Conservation (phyloP, 2,329 filamentous ascomycete species). For the Colletotrichum limetticola region DNA sequence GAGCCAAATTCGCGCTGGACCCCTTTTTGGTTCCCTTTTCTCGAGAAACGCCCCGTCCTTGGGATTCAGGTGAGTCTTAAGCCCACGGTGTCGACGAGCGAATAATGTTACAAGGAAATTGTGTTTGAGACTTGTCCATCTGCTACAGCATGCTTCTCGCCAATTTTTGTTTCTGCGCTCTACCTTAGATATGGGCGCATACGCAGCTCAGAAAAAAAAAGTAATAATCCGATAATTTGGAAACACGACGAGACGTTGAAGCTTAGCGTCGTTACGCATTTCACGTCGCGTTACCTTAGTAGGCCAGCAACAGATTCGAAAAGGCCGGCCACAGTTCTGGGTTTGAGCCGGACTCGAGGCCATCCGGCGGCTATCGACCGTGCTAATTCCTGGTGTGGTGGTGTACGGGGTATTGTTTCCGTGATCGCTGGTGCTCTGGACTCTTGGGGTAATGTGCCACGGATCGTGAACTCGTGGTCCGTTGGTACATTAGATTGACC, state of each 20-base stretch:
- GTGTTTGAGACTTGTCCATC: too few relatives aligned
- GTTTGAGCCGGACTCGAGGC: neutral
- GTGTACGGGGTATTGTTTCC: neutral
- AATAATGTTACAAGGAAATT: too few relatives aligned
- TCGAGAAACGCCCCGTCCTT: neutral
- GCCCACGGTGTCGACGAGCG: too few relatives aligned
- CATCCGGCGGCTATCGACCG: neutral
- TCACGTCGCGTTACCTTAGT: too few relatives aligned
- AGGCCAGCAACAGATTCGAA: neutral
- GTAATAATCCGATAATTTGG: neutral
- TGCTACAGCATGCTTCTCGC: too few relatives aligned
- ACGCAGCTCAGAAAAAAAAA: neutral
- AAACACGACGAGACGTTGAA: constrained; percentile 4
- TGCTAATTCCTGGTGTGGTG: neutral
- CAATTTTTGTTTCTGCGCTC: neutral
- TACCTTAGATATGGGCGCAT: neutral
- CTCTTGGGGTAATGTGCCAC: too few relatives aligned
- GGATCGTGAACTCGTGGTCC: too few relatives aligned
- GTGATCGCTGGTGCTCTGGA: too few relatives aligned
- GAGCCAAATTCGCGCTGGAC: neutral
- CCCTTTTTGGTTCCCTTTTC: neutral
- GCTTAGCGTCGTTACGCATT: neutral
- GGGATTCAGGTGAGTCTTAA: constrained; percentile 6
- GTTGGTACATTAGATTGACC: too few relatives aligned
- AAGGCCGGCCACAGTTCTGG: neutral